Percentiles rank a stretch among this genome's conserved stretches.
Conservation (phyloP, 1,284 basidiomycete genomes). For the Tylopilus sp. region DNA sequence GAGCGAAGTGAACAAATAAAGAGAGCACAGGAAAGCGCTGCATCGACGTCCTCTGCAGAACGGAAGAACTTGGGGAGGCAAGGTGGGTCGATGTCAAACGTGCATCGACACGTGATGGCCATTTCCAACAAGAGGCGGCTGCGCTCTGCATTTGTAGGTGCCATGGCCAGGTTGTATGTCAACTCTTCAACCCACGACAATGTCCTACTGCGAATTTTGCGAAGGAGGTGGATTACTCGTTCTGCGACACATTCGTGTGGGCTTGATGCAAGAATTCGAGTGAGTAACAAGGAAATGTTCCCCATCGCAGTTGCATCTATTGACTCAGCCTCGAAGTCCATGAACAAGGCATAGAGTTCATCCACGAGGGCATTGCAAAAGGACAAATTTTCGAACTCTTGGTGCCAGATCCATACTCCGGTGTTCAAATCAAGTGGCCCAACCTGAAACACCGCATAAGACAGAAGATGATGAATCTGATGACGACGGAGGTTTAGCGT, state of each 20-base stretch:
- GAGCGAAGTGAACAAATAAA: too few species aligned
- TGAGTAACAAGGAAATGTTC: slow-evolving; percentile 45
- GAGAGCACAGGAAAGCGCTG: too few species aligned
- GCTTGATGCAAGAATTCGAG: slow-evolving; percentile 47
- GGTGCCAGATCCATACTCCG: slow-evolving; percentile 45
- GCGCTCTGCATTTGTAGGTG: slow-evolving; percentile 31
- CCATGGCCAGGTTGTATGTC: slow-evolving; percentile 30
- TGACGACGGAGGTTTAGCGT: slow-evolving; percentile 47
- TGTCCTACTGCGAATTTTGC: slow-evolving; percentile 41
- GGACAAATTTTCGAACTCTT: slow-evolving; percentile 34
- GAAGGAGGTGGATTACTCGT: slow-evolving; percentile 38
- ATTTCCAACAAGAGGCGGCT: slow-evolving; percentile 39
- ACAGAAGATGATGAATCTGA: slow-evolving; percentile 51
- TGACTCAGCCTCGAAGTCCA: slow-evolving; percentile 49
- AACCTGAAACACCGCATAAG: slow-evolving; percentile 54
- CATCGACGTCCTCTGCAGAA: too few species aligned
- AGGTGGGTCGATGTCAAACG: too few species aligned
- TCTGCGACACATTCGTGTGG: slow-evolving; percentile 10
- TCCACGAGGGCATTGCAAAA: slow-evolving; percentile 48
- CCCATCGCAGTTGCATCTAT: slow-evolving; percentile 46
- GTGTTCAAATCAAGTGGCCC: slow-evolving; percentile 38
- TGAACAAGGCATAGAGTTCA: slow-evolving; percentile 43
- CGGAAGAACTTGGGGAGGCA: too few species aligned
- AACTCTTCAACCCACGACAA: slow-evolving; percentile 51
- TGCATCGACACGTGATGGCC: slow-evolving; percentile 35